Base-by-base conservation (phyloP, 495 filamentous ascomycete species). In the Penicillium coprophilum region DNA sequence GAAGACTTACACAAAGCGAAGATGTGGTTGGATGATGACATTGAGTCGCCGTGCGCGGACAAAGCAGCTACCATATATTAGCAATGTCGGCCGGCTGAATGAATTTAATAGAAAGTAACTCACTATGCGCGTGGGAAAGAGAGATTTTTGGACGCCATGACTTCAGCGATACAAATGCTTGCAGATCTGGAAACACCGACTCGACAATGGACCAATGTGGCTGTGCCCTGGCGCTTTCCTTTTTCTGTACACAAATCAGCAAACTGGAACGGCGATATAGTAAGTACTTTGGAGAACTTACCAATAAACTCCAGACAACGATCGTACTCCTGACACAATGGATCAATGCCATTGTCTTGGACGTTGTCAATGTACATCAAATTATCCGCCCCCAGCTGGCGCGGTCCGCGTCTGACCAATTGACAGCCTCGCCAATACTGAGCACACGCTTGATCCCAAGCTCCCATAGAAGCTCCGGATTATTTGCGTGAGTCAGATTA, bases 111-210 rank as follows among this genome's bases (percentile, higher is more conserved):
- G 2, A 41, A 20, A 27, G n/a, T 49, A 38, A 81, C 83, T 65
- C 71, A 86, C 83, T 98, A 98, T 45, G 94, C 94, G 44, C 90
- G 81, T 15, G 94, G 91, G 66, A 97, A 96, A 4, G 91, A 94
- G 46, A 97, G 75, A 27, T 83, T 77, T 28, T 87, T 67, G 7
- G 85, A 77, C 12, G 86, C 82, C 94, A 98, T 98, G 20, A 97
- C 93, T 72, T 97, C 92, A 31, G 94, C 94, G 64, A 98, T 97
- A 74, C 94, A 97, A 67, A 98, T 96, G 8, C 94, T 98, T 20
- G 94, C 94, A 46, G 89, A 93, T 56, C 94, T 81, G 19, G 92
- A 96, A 56, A 98, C 94, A 46, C 94, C 94, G 41, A 98, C 94
- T 12, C 95, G 87, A 69, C 94, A 98, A 70, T 98, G 94, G 24